phyloP scores from a whole-genome alignment of 208 protist genomes.

The Acanthamoeba lugdunensis region DNA sequence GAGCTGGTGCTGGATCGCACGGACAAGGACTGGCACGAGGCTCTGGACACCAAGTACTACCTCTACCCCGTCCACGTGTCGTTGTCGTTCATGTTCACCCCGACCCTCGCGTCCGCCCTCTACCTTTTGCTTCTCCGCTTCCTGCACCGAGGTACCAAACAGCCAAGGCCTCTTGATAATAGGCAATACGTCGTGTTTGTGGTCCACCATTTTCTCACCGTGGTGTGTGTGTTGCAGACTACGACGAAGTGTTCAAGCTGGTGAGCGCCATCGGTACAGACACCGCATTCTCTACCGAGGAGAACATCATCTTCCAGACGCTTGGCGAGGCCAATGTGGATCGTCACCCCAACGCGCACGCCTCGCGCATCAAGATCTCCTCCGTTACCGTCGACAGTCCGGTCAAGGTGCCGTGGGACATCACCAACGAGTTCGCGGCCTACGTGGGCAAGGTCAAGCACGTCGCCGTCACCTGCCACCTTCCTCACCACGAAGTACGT shows the following conservation, averaged over 20 bases:
- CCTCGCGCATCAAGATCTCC: constrained; percentile 90
- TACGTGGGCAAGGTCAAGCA: constrained; percentile 91
- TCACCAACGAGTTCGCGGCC: constrained; percentile 87
- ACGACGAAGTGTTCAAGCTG: constrained; percentile 71
- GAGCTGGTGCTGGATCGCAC: constrained; percentile 88
- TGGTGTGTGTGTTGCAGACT: constrained; percentile 84
- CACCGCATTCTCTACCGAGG: constrained; percentile 77
- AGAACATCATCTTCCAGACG: constrained; percentile 72
- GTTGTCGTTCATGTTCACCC: constrained; percentile 90
- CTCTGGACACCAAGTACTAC: constrained; percentile 91
- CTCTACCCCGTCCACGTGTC: constrained; percentile 91
- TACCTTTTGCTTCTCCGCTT: constrained; percentile 93
- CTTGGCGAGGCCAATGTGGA: constrained; percentile 80
- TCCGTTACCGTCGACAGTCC: constrained; percentile 89
- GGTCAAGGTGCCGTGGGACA: constrained; percentile 88
- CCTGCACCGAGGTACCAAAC: constrained; percentile 87
- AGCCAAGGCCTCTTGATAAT: constrained; percentile 70
- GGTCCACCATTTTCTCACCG: constrained; percentile 82
- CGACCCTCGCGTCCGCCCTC: constrained; percentile 91
- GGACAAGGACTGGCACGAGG: constrained; percentile 88
- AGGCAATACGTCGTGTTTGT: too few relatives aligned
- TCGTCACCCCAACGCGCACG: constrained; percentile 89
- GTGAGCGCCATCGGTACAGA: constrained; percentile 78
- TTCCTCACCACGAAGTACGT: constrained; percentile 75
- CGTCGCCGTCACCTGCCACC: constrained; percentile 88